Base-by-base conservation (phyloP, 78 protist species). In the Acrasis kona region DNA sequence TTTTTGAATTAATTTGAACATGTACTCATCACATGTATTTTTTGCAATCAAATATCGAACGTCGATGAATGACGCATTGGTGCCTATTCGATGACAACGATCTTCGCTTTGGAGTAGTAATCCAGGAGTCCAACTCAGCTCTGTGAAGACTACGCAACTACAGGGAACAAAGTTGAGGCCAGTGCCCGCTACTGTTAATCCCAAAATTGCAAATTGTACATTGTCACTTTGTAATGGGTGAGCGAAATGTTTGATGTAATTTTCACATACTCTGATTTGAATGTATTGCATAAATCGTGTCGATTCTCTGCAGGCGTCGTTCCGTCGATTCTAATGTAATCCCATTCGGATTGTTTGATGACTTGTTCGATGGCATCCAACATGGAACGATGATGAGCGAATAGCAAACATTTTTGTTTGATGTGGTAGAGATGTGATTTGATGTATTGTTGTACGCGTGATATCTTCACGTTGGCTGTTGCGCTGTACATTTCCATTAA, bases 81-180 rank as follows among this genome's bases (percentile, higher is more conserved):
- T 87, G 8, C 91, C 91, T 19, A 87, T 81, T 34, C 91, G 83
- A 71, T 87, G 91, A 19, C 74, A 81, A 29, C 91, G 84, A 68
- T 87, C 91, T n/a, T 83, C 82, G 28, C 71, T 70, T 30, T 77
- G 82, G 10, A 41, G 7, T 4, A 76, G 71, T 5, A 64, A 7
- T 35, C 96, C 94, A 5, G 96, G 96, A 0, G 89, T 88, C 96
- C 96, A 92, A 38, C 38, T 64, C 8, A 92, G 80, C 70, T 93
- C 96, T 1, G 93, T 93, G 70, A 93, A 93, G 37, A 93, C 73
- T 5, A 84, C 96, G 10, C 57, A 42, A 41, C 39, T 50, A 6
- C 91, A 85, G 1, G 86, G 87, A 3, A 89, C 89, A 41, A 93
- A 66, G 2, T 87, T 79, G 27, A 92, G 36, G 7, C 97, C 96